Base-by-base conservation (phyloP, 441 rosid genomes). In the Pelargonium exstipulatum region DNA sequence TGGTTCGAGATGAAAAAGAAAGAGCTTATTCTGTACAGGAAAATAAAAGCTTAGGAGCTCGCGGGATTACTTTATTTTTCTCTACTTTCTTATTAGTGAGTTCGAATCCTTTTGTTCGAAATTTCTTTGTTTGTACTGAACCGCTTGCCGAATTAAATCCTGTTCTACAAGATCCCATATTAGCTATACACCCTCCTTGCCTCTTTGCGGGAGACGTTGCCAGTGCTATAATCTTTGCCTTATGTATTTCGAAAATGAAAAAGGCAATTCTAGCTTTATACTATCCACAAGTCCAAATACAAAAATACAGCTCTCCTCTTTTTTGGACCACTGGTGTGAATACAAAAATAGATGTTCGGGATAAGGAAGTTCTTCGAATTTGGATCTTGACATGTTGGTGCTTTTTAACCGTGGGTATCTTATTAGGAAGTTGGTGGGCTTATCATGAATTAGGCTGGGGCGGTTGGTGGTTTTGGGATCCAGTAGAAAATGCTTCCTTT, bases 301-400 rank as follows among this genome's bases (percentile, higher is more conserved):
- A 9, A 42, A 42, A 0, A 13, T 9, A 6, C 4, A 55, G 1
- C 16, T 55, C 20, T 55, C 20, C 6, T 14, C 61, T 55, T 55
- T 55, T 7, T 55, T 55, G 61, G 61, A 55, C 61, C 22, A 14
- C 61, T 20, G 22, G 61, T 20, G 20, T 55, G 61, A 55, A 55
- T 20, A 55, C 20, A 55, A 55, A 14, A 20, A 20, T n/a, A 14
- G 18, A 14, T n/a, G 61, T 0, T n/a, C 61, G 24, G 18, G 61
- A 55, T 20, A 20, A 55, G 22, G 61, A 55, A 55, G 20, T 20
- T 14, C 18, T 55, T 55, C 24, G 61, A 5, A 55, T 55, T 55
- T 55, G 18, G 18, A 55, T 55, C 61, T 55, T 55, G 61, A 20
- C 61, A n/a, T 55, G 61, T 55, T 20, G 61, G 61, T 55, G 61